Percentiles rank a stretch among this genome's conserved stretches.
Conservation (phyloP, 2,329 filamentous ascomycete species). For the Cephalotrichum gorgonifer region DNA sequence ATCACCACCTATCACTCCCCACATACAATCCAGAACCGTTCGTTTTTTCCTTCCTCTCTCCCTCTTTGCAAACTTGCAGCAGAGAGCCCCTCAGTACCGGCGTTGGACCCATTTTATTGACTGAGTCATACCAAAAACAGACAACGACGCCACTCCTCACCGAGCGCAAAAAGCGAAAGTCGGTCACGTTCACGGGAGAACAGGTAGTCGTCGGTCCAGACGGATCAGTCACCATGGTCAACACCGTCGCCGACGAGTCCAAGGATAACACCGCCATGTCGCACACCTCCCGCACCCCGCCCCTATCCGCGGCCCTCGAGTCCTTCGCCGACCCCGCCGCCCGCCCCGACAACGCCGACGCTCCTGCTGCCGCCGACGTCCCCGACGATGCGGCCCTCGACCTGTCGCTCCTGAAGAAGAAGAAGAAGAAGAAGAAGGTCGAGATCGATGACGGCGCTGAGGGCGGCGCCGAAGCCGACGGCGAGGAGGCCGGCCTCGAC, state of each 20-base stretch:
- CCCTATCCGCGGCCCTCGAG: slow-evolving; percentile 42
- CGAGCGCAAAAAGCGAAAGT: slow-evolving; percentile 74
- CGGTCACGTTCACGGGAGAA: slow-evolving; percentile 85
- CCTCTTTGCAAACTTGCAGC: too few species aligned
- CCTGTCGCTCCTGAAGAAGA: slow-evolving; percentile 72
- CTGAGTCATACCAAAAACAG: background rate
- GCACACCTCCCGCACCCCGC: slow-evolving; percentile 60
- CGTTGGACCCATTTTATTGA: background rate
- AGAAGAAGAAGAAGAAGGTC: slow-evolving; percentile 25
- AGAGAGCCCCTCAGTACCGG: too few species aligned
- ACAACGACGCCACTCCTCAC: background rate
- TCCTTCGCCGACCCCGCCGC: slow-evolving; percentile 41
- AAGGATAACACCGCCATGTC: slow-evolving; percentile 68
- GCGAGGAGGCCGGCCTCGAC: slow-evolving; percentile 46
- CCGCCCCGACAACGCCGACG: slow-evolving; percentile 19
- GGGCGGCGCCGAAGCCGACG: slow-evolving; percentile 35
- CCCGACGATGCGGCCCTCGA: slow-evolving; percentile 42
- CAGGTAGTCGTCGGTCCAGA: slow-evolving; percentile 81
- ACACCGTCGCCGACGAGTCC: slow-evolving; percentile 63
- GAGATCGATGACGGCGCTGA: slow-evolving; percentile 20
- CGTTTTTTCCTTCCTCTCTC: too few species aligned
- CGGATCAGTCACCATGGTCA: slow-evolving; percentile 70
- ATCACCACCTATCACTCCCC: too few species aligned
- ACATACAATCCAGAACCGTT: too few species aligned
- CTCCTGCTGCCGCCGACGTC: slow-evolving; percentile 15